These are phyloP conservation scores for Pyrenochaeta sp. DNA, from an alignment of 2,329 filamentous ascomycete species.

Conservation along the genomic window DNA sequence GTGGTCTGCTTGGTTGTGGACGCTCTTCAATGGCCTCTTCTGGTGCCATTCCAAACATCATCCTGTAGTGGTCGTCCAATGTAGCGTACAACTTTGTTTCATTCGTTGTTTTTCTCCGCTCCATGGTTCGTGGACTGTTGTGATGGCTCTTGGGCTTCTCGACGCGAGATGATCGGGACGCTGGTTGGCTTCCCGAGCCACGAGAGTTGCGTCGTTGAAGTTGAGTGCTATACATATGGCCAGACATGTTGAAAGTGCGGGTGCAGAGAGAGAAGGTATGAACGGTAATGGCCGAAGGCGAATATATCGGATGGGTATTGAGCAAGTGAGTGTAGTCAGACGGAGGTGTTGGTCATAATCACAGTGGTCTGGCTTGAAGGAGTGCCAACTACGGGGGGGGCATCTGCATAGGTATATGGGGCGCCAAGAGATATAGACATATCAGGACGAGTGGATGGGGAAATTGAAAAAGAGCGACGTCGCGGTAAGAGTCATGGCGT, in stretches of 20 bases:
- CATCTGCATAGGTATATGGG: conserved; percentile 48
- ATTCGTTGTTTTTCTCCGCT: conserved; percentile 50
- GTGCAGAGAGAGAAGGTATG: conserved; percentile 17
- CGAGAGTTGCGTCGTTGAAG: conserved; percentile 43
- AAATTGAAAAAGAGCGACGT: conserved; percentile 38
- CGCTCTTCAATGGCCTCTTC: conserved; percentile 37
- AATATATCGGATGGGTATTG: conserved; percentile 17
- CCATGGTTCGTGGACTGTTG: conserved; percentile 47
- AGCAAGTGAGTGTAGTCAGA: conserved; percentile 13
- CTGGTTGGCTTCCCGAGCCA: conserved; percentile 37
- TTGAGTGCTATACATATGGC: conserved; percentile 37
- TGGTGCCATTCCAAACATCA: conserved; percentile 50
- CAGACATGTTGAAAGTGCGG: conserved; percentile 34
- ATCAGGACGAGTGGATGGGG: conserved; percentile 45
- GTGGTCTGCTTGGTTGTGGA: conserved; percentile 58
- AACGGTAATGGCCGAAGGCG: not conserved
- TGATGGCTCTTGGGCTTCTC: conserved; percentile 52
- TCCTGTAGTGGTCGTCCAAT: conserved; percentile 51
- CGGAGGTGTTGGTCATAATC: conserved; percentile 28
- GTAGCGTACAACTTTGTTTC: conserved; percentile 50
- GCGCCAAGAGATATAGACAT: conserved; percentile 48
- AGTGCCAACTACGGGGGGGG: conserved; percentile 29
- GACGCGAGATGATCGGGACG: conserved; percentile 44
- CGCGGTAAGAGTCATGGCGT: conserved; percentile 44
- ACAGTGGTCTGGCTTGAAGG: conserved; percentile 25